A percentile compares a stretch with the other conserved stretches of the same genome.
These are phyloP conservation scores for Dryas alaskensis DNA, from an alignment of 306 rosid genomes.

Conservation along the genomic window DNA sequence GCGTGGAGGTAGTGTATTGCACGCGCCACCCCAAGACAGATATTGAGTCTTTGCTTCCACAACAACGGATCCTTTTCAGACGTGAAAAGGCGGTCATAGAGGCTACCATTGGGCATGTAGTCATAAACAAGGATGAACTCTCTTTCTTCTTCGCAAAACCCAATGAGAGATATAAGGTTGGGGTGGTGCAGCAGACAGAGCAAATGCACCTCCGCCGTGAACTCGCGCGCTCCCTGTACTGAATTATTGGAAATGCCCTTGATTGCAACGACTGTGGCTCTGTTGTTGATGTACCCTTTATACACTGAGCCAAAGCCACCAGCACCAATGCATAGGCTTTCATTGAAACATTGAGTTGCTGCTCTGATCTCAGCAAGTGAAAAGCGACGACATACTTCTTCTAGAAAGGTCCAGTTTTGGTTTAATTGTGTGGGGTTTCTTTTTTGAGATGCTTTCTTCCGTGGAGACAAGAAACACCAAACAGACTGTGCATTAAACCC, in stretches of 20 bases:
- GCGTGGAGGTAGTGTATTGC: constrained; percentile 10
- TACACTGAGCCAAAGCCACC: constrained; percentile 15
- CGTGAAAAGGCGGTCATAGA: neutral
- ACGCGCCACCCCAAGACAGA: constrained; percentile 5
- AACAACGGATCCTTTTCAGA: neutral
- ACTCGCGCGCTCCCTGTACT: neutral
- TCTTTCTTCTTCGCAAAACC: constrained; percentile 14
- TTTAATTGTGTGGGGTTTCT: too few species aligned
- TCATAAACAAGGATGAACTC: constrained; percentile 15
- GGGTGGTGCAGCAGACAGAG: constrained; percentile 14
- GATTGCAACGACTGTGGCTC: neutral
- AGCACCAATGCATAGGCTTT: neutral
- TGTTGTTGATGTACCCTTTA: neutral
- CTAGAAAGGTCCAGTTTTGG: neutral
- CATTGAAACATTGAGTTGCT: constrained; percentile 8
- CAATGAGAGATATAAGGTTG: constrained; percentile 10
- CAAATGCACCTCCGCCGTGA: constrained; percentile 8
- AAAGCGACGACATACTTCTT: neutral
- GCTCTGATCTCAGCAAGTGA: constrained; percentile 7
- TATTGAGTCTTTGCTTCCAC: constrained; percentile 13
- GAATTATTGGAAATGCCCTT: neutral
- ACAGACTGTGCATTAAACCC: too few species aligned
- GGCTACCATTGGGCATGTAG: constrained; percentile 13
- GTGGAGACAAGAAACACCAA: neutral
- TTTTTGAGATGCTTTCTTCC: neutral